phyloP scores from a whole-genome alignment of 176 grass and related monocot species.

The Bothriochloa decipiens region DNA sequence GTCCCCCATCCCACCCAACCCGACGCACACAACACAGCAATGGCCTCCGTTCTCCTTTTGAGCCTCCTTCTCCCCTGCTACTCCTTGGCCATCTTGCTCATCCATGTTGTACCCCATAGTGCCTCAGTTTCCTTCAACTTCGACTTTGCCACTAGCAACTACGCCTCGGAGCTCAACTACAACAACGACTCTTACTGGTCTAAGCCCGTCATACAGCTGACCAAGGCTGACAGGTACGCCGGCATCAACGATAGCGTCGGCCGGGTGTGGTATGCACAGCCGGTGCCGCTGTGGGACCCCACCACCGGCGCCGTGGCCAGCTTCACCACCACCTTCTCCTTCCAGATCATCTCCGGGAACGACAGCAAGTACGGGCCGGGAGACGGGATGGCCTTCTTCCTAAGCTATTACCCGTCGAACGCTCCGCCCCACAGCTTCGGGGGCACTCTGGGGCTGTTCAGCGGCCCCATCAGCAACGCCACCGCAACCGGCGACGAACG shows the following conservation, averaged over 20 bases:
- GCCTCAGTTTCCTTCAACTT: not conserved
- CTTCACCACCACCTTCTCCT: conserved; percentile 5
- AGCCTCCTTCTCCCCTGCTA: too few relatives aligned
- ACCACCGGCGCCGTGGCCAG: not conserved
- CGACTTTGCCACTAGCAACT: not conserved
- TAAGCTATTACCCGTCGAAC: not conserved
- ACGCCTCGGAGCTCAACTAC: not conserved
- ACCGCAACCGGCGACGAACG: not conserved
- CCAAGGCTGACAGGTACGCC: not conserved
- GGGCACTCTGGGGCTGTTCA: not conserved
- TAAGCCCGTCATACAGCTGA: not conserved
- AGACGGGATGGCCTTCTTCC: conserved; percentile 18
- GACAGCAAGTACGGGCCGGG: too few relatives aligned
- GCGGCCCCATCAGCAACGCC: not conserved
- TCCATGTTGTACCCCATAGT: too few relatives aligned
- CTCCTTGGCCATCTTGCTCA: too few relatives aligned
- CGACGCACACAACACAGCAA: too few relatives aligned
- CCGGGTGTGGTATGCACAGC: not conserved
- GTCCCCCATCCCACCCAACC: too few relatives aligned
- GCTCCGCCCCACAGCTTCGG: not conserved
- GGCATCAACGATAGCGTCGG: not conserved
- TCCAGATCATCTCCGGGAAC: not conserved
- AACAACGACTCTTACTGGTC: not conserved
- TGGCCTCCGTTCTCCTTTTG: too few relatives aligned
- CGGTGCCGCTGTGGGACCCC: not conserved